phyloP scores from a whole-genome alignment of 371 early-diverging fungal species.

The Mucor irregularis region DNA sequence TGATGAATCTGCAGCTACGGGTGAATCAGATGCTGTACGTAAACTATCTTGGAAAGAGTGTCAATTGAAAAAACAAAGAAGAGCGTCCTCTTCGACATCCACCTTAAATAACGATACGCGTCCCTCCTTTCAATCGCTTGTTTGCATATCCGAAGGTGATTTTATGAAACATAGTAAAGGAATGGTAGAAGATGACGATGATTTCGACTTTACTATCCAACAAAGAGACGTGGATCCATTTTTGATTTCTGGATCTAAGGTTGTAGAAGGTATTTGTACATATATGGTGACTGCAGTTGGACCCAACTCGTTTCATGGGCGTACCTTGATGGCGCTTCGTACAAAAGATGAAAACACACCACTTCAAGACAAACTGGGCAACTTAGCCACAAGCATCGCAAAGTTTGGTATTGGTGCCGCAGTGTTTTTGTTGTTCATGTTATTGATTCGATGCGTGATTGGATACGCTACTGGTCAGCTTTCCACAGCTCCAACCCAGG shows the following conservation, averaged over 20 bases:
- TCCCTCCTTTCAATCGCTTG: neutral
- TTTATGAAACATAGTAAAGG: neutral
- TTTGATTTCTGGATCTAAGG: slow-evolving; percentile 72
- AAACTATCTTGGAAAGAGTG: slow-evolving; percentile 39
- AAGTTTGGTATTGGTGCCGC: slow-evolving; percentile 67
- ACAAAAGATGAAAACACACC: slow-evolving; percentile 66
- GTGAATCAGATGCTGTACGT: slow-evolving; percentile 84
- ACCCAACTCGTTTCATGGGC: slow-evolving; percentile 71
- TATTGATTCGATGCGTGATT: slow-evolving; percentile 59
- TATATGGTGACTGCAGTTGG: slow-evolving; percentile 75
- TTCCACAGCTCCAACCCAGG: slow-evolving; percentile 24
- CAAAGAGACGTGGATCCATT: slow-evolving; percentile 56
- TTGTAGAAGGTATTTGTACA: slow-evolving; percentile 76
- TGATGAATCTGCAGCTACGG: slow-evolving; percentile 92
- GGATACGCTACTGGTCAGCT: slow-evolving; percentile 10
- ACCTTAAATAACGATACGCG: neutral
- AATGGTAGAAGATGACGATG: neutral
- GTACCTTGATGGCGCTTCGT: slow-evolving; percentile 71
- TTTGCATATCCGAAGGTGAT: neutral
- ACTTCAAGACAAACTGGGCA: slow-evolving; percentile 67
- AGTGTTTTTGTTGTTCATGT: slow-evolving; percentile 58
- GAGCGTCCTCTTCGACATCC: neutral
- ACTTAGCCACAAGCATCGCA: slow-evolving; percentile 67
- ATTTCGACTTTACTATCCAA: neutral
- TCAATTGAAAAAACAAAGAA: neutral